phyloP scores from a whole-genome alignment of 2,329 filamentous ascomycete species.

The Coniochaeta sp. region DNA sequence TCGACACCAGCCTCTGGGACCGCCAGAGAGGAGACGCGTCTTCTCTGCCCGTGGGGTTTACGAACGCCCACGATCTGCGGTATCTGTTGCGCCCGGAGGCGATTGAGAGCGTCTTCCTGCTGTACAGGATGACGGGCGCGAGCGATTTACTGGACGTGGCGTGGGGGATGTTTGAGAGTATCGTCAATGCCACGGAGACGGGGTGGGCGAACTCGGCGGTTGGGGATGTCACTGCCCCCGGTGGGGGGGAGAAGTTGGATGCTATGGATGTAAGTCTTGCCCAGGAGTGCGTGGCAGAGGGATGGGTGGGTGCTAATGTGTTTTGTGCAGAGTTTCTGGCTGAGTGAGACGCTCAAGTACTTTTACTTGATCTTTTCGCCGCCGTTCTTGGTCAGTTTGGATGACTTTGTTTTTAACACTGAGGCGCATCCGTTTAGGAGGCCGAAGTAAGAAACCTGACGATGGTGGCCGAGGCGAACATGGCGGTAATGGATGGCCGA shows the following conservation, averaged over 20 bases:
- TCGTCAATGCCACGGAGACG: constrained; percentile 36
- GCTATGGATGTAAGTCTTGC: constrained; percentile 17
- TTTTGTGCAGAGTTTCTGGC: constrained; percentile 49
- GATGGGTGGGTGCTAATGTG: neutral
- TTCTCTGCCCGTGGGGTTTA: constrained; percentile 50
- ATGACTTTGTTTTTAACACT: constrained; percentile 58
- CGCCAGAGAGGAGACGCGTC: constrained; percentile 36
- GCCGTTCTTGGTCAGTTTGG: constrained; percentile 53
- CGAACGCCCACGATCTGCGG: constrained; percentile 39
- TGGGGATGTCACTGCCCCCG: constrained; percentile 35
- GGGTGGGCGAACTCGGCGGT: constrained; percentile 37
- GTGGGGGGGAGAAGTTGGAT: constrained; percentile 27
- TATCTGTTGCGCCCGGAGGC: constrained; percentile 34
- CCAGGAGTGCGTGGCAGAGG: neutral
- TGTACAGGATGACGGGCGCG: constrained; percentile 44
- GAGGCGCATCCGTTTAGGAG: constrained; percentile 38
- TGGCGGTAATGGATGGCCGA: neutral
- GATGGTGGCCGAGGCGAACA: neutral
- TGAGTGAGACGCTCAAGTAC: constrained; percentile 68
- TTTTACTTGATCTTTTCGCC: constrained; percentile 65
- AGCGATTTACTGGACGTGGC: constrained; percentile 38
- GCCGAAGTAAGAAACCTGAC: neutral
- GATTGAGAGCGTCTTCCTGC: constrained; percentile 32
- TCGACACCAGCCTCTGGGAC: constrained; percentile 26
- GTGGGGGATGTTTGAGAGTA: constrained; percentile 42